These are phyloP conservation scores for Singerocomus inundabilis DNA, from an alignment of 1,284 basidiomycete species.

Conservation along the genomic window DNA sequence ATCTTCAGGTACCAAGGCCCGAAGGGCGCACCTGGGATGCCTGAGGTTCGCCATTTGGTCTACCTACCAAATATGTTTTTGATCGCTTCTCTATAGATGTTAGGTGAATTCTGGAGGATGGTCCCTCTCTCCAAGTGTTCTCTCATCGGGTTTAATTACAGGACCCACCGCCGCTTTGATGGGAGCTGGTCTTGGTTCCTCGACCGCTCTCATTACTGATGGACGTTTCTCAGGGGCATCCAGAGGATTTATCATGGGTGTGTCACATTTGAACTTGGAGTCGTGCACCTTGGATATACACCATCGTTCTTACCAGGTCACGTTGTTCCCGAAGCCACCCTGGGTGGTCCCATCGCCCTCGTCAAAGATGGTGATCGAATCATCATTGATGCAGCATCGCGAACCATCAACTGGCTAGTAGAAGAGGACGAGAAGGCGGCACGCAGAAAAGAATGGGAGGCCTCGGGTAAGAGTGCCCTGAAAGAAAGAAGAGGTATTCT, in stretches of 20 bases:
- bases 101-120: conserved; percentile 37
- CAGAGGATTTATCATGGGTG: conserved; percentile 63
- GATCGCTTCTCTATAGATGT: conserved; percentile 38
- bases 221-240: conserved; percentile 91
- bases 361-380: conserved; percentile 91
- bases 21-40: conserved; percentile 97
- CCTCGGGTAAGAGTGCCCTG: conserved; percentile 57
- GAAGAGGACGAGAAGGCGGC: conserved; percentile 74
- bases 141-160: conserved; percentile 28
- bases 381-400: conserved; percentile 75
- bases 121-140: neutral
- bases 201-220: conserved; percentile 93
- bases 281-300: neutral
- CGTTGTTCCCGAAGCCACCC: conserved; percentile 88
- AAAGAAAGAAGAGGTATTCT: conserved; percentile 73
- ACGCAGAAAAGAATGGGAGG: conserved; percentile 74
- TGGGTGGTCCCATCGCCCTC: conserved; percentile 94
- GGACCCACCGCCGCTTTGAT: conserved; percentile 89
- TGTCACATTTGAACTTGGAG: conserved; percentile 27
- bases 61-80: neutral
- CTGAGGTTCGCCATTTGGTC: conserved; percentile 56
- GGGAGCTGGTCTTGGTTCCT: conserved; percentile 88
- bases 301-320: conserved; percentile 55
- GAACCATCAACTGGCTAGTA: conserved; percentile 82
- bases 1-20: conserved; percentile 96